phyloP scores from a whole-genome alignment of 176 grass and related monocot genomes.

The Tillandsia leiboldiana region DNA sequence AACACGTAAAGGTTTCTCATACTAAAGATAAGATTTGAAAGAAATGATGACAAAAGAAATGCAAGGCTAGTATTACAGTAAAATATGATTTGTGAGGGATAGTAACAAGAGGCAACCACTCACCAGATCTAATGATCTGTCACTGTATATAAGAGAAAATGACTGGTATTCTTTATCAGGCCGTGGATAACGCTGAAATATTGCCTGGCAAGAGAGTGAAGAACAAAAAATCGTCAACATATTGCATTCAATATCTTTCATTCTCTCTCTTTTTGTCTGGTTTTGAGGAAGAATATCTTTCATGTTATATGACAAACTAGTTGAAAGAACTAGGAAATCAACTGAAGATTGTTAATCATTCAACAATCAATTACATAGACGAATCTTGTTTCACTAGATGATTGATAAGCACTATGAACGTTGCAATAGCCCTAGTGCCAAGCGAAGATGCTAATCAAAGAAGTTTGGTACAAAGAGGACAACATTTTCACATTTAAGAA shows the following conservation, averaged over 20 bases:
- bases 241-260: constrained; percentile 6
- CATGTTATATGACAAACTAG: neutral
- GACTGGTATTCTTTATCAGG: constrained; percentile 87
- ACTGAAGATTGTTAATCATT: neutral
- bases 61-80: neutral
- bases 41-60: neutral
- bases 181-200: constrained; percentile 61
- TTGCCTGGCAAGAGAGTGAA: constrained; percentile 41
- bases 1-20: neutral
- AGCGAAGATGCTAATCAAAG: neutral
- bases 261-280: neutral
- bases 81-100: neutral
- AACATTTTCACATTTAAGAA: neutral
- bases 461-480: neutral
- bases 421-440: neutral
- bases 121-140: constrained; percentile 79
- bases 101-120: constrained; percentile 12
- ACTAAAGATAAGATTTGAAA: neutral
- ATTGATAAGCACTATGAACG: neutral
- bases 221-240: neutral
- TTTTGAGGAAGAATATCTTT: too few relatives aligned
- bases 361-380: neutral
- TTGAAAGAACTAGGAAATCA: neutral
- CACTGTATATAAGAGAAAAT: constrained; percentile 70
- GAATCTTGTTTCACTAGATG: neutral